Evolutionary conservation across 805 yeast genomes (phyloP).

Genomic region (Diddensiella transvaalensis): DNA sequence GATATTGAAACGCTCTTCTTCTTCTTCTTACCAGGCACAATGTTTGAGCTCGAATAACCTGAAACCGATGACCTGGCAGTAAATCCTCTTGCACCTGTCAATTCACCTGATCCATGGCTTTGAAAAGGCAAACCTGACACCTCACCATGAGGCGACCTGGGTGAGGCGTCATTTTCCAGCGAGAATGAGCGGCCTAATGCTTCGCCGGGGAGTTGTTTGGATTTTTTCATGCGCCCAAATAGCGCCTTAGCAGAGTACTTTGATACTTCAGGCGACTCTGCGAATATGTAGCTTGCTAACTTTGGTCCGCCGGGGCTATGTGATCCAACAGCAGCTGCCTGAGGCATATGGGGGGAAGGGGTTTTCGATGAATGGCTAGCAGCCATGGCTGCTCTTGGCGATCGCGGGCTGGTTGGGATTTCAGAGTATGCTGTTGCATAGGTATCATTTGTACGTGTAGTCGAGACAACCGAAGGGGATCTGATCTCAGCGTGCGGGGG

Average conservation of each 20-base stretch:
- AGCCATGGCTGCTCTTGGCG: background rate
- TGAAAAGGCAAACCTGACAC: background rate
- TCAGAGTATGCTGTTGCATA: background rate
- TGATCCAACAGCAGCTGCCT: background rate
- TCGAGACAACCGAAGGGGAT: conserved; percentile 1
- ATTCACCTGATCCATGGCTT: background rate
- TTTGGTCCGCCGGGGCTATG: background rate
- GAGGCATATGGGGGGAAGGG: background rate
- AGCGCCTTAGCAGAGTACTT: conserved; percentile 19
- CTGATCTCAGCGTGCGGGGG: conserved; percentile 1
- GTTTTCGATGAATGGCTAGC: background rate
- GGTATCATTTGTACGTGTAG: background rate
- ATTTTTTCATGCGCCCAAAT: conserved; percentile 6
- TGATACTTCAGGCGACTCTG: conserved; percentile 8
- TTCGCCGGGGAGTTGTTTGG: conserved; percentile 1
- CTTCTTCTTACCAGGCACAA: background rate
- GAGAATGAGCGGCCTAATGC: background rate
- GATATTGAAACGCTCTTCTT: background rate
- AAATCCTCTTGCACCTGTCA: background rate
- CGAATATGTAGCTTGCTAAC: conserved; percentile 1
- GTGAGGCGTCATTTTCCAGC: background rate
- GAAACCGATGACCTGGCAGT: background rate
- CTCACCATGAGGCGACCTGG: background rate
- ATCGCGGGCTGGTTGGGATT: background rate
- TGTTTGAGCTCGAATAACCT: background rate